Conservation (phyloP, 1,139 yeast species). For the Geotrichum carabidarum region DNA sequence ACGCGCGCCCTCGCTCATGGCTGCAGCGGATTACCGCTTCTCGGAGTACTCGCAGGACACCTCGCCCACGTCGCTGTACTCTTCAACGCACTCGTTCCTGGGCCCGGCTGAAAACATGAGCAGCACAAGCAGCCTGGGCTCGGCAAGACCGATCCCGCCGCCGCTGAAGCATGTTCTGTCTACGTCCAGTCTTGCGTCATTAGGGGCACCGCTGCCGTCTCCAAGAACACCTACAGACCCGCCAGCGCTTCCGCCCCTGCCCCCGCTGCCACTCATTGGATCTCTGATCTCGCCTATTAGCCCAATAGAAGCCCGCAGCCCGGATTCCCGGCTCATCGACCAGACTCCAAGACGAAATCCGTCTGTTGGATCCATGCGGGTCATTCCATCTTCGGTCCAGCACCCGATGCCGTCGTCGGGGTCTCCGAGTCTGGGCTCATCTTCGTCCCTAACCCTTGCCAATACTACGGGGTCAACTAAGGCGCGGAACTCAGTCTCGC, state of each 20-base stretch:
- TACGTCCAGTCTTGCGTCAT: neutral
- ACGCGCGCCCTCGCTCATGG: too few relatives aligned
- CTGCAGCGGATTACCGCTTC: neutral
- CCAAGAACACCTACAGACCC: constrained; percentile 11
- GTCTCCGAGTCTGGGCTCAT: too few relatives aligned
- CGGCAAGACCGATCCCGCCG: neutral
- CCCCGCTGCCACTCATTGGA: constrained; percentile 22
- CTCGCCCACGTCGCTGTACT: constrained; percentile 4
- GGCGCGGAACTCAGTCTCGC: constrained; percentile 2
- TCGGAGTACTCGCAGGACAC: neutral
- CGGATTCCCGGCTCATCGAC: neutral
- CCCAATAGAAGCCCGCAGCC: neutral
- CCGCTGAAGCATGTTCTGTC: neutral
- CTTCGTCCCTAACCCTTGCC: neutral
- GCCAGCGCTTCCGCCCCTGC: constrained; percentile 24
- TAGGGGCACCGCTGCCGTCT: neutral
- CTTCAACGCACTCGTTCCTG: neutral
- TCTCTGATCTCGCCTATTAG: neutral
- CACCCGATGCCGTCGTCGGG: neutral
- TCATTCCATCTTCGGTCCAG: neutral
- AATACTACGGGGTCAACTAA: neutral
- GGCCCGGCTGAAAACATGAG: neutral
- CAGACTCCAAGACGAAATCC: neutral
- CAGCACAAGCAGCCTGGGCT: constrained; percentile 2
- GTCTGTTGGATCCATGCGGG: neutral